Percentiles rank a stretch among this genome's conserved stretches.
These are phyloP conservation scores for Erodium trifolium DNA, from an alignment of 441 rosid genomes.

Conservation along the genomic window DNA sequence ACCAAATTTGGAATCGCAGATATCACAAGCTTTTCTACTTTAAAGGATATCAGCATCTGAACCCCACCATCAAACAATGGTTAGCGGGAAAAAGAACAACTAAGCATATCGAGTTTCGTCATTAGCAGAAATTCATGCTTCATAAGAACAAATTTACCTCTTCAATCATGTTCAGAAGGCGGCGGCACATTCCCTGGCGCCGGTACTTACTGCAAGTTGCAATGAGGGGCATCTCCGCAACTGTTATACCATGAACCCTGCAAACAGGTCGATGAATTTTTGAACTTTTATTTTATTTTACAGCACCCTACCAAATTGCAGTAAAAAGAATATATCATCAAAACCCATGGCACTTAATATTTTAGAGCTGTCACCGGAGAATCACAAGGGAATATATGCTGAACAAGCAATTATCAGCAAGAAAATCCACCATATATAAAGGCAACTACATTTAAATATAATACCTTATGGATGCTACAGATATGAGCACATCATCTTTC, in stretches of 20 bases:
- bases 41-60: slow-evolving; percentile 62
- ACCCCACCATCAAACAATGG: too few species aligned
- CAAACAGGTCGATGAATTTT: slow-evolving; percentile 7
- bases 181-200: slow-evolving; percentile 89
- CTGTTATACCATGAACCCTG: slow-evolving; percentile 73
- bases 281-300: too few species aligned
- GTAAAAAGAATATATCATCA: background rate
- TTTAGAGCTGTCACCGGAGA: background rate
- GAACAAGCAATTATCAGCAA: background rate
- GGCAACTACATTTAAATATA: background rate
- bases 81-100: background rate
- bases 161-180: slow-evolving; percentile 66
- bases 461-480: slow-evolving; percentile 70
- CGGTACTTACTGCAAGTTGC: slow-evolving; percentile 92
- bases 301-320: background rate
- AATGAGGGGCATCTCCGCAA: slow-evolving; percentile 97
- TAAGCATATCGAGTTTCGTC: background rate
- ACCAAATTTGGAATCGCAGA: slow-evolving; percentile 78
- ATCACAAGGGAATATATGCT: background rate
- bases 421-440: slow-evolving; percentile 8
- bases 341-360: background rate
- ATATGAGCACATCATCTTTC: slow-evolving; percentile 73
- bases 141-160: slow-evolving; percentile 41
- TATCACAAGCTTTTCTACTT: slow-evolving; percentile 81
- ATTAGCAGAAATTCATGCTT: background rate